Evolutionary conservation across 1,284 basidiomycete genomes (phyloP).

Genomic region (Cutaneotrichosporon sp.): DNA sequence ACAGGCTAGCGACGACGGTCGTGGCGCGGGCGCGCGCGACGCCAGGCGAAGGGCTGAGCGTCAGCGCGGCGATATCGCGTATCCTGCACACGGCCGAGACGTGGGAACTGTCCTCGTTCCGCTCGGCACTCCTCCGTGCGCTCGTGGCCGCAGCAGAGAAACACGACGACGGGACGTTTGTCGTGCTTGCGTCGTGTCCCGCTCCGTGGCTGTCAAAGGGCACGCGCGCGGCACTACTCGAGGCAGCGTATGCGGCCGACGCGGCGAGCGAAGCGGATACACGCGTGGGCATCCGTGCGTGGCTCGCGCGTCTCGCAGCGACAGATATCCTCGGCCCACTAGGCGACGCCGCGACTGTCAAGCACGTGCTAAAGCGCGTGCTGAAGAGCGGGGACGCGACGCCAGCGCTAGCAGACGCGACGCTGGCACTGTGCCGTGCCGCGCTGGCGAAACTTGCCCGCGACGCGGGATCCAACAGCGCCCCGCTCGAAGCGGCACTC

Average conservation of each 20-base stretch:
- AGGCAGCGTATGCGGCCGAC: conserved; percentile 16
- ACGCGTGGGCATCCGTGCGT: conserved; percentile 10
- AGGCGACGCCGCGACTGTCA: conserved; percentile 10
- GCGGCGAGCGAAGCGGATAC: background rate
- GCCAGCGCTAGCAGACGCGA: background rate
- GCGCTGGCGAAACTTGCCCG: conserved; percentile 4
- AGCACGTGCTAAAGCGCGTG: conserved; percentile 10
- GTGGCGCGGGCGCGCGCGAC: background rate
- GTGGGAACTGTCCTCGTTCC: conserved; percentile 14
- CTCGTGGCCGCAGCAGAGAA: conserved; percentile 3
- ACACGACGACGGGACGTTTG: conserved; percentile 6
- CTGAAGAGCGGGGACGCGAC: conserved; percentile 6
- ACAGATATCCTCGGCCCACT: conserved; percentile 16
- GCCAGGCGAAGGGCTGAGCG: background rate
- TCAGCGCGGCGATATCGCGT: conserved; percentile 1
- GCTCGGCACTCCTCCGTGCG: conserved; percentile 13
- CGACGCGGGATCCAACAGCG: background rate
- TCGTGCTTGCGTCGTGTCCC: conserved; percentile 14
- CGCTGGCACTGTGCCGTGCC: conserved; percentile 1
- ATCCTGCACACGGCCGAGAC: conserved; percentile 14
- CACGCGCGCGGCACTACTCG: conserved; percentile 13
- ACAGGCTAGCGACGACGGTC: conserved; percentile 6
- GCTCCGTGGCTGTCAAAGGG: conserved; percentile 13
- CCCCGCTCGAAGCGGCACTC: background rate
- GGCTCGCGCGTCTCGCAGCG: conserved; percentile 16